A percentile compares a stretch with the other conserved stretches of the same genome.
Evolutionary conservation across 495 filamentous ascomycete species (phyloP).

Genomic region (Aspergillus affinis): DNA sequence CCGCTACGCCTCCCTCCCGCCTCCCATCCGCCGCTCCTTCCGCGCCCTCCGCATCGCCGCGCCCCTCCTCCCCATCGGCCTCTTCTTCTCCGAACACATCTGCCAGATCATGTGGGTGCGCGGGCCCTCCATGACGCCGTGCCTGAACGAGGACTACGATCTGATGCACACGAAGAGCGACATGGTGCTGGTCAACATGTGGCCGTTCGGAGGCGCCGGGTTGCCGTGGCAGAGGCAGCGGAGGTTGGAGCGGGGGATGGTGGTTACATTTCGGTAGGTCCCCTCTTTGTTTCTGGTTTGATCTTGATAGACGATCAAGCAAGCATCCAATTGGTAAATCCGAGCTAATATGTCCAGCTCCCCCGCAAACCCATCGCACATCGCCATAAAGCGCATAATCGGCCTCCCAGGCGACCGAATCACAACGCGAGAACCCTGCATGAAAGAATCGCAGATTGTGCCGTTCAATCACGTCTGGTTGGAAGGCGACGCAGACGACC

Average conservation of each 20-base stretch:
- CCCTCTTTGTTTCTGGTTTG: neutral
- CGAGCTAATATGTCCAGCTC: conserved; percentile 59
- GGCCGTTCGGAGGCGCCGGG: conserved; percentile 30
- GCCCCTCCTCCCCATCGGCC: conserved; percentile 61
- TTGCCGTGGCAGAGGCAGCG: conserved; percentile 43
- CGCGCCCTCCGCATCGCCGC: conserved; percentile 50
- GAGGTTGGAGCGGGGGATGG: conserved; percentile 50
- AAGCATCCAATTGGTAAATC: too few species aligned
- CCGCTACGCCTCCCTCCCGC: conserved; percentile 35
- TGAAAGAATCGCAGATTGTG: conserved; percentile 54
- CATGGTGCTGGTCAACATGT: conserved; percentile 49
- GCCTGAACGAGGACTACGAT: conserved; percentile 64
- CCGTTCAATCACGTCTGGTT: conserved; percentile 77
- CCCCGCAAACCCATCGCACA: conserved; percentile 57
- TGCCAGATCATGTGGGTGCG: conserved; percentile 60
- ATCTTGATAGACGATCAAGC: conserved; percentile 7
- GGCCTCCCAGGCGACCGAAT: conserved; percentile 70
- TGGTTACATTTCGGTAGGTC: conserved; percentile 53
- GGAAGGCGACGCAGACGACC: conserved; percentile 66
- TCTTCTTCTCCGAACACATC: conserved; percentile 64
- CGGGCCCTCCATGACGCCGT: conserved; percentile 77
- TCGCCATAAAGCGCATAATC: conserved; percentile 67
- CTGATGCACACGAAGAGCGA: conserved; percentile 53
- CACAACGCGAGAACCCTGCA: conserved; percentile 59
- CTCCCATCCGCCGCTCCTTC: conserved; percentile 27